These are phyloP conservation scores for Scalesia atractyloides DNA, from an alignment of 129 eudicot genomes.

Conservation along the genomic window DNA sequence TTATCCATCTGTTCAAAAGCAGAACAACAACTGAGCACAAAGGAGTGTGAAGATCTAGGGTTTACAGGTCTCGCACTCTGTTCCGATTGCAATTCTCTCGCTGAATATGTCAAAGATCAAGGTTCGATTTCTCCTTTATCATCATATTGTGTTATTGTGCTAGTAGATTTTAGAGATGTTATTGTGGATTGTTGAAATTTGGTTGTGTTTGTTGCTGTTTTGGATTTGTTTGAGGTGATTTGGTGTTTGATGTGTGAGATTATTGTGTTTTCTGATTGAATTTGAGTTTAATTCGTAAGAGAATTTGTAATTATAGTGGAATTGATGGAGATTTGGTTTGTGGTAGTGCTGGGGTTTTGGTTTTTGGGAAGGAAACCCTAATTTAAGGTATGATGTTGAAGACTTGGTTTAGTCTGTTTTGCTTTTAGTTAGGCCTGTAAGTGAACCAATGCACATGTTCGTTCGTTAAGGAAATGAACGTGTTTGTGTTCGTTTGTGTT, in stretches of 20 bases:
- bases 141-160: background rate
- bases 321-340: background rate
- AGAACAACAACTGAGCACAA: slow-evolving; percentile 58
- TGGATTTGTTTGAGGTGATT: slow-evolving; percentile 12
- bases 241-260: background rate
- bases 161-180: background rate
- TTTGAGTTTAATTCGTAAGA: background rate
- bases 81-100: slow-evolving; percentile 84
- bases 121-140: slow-evolving; percentile 36
- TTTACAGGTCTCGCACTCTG: slow-evolving; percentile 96
- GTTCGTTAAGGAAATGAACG: no score
- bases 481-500: no score
- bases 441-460: no score
- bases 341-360: slow-evolving; percentile 10
- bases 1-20: slow-evolving; percentile 29
- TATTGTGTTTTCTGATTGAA: slow-evolving; percentile 5
- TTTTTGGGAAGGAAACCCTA: background rate
- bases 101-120: slow-evolving; percentile 85
- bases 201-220: slow-evolving; percentile 5
- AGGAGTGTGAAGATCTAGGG: slow-evolving; percentile 79
- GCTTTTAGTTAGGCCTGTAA: background rate
- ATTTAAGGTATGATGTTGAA: background rate
- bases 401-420: slow-evolving; percentile 11
- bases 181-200: background rate
- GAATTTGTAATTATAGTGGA: background rate